phyloP scores from a whole-genome alignment of 2,329 filamentous ascomycete species.

The Rhytidhysteron rufulum region DNA sequence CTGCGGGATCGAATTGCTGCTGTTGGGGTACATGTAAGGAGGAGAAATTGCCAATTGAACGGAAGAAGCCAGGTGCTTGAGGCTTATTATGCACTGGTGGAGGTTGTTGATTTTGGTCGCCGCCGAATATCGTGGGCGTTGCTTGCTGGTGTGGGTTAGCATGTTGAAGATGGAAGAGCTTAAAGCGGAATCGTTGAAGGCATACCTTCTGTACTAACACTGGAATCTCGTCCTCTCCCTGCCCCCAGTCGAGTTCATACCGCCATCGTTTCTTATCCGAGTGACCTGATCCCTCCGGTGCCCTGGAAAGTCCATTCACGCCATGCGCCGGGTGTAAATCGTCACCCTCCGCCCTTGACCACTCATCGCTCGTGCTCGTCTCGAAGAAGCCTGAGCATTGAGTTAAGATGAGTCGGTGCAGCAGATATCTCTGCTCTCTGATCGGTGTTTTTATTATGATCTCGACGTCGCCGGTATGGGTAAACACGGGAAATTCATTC shows the following conservation, averaged over 20 bases:
- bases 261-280: conserved; percentile 65
- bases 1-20: conserved; percentile 53
- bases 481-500: conserved; percentile 92
- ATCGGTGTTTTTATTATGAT: conserved; percentile 69
- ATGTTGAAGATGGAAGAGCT: background rate
- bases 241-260: conserved; percentile 80
- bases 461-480: conserved; percentile 87
- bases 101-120: conserved; percentile 40
- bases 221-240: conserved; percentile 68
- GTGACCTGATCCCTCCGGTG: conserved; percentile 33
- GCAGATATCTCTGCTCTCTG: conserved; percentile 76
- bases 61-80: conserved; percentile 69
- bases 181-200: conserved; percentile 3
- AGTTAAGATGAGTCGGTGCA: conserved; percentile 81
- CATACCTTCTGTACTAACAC: conserved; percentile 80
- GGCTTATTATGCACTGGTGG: conserved; percentile 61
- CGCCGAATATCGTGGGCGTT: conserved; percentile 56
- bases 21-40: conserved; percentile 49
- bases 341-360: conserved; percentile 52
- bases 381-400: conserved; percentile 95
- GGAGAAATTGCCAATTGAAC: conserved; percentile 78
- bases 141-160: conserved; percentile 17
- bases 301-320: conserved; percentile 35
- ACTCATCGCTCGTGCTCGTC: conserved; percentile 75
- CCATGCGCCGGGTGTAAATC: conserved; percentile 20